phyloP scores from a whole-genome alignment of 345 rosid species.

The Brassica incana region DNA sequence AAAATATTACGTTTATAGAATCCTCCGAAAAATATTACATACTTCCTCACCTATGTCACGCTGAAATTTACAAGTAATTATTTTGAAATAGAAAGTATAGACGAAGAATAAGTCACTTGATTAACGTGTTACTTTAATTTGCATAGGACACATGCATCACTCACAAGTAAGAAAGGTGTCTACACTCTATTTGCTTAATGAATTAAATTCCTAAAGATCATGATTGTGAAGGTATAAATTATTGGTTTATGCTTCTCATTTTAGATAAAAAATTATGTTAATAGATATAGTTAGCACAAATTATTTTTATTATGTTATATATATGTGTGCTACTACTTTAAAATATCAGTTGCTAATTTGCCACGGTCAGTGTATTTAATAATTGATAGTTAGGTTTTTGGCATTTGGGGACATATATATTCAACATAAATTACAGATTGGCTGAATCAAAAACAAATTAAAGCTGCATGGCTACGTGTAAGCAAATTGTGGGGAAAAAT shows the following conservation, averaged over 20 bases:
- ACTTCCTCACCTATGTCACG: too few relatives aligned
- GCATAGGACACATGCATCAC: constrained; percentile 10
- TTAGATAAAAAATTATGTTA: background rate
- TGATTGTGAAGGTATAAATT: too few relatives aligned
- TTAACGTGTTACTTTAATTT: constrained; percentile 16
- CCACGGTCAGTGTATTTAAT: constrained; percentile 1
- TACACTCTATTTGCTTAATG: constrained; percentile 20
- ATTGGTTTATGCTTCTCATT: background rate
- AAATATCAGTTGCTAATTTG: constrained; percentile 26
- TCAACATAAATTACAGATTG: too few relatives aligned
- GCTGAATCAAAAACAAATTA: background rate
- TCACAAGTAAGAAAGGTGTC: constrained; percentile 17
- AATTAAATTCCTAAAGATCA: too few relatives aligned
- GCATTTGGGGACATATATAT: constrained; percentile 5
- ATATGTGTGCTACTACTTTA: too few relatives aligned
- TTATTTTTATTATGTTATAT: too few relatives aligned
- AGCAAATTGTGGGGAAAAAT: background rate
- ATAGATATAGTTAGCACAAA: too few relatives aligned
- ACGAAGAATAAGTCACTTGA: constrained; percentile 1
- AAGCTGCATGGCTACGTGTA: constrained; percentile 30
- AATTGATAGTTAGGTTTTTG: constrained; percentile 25
- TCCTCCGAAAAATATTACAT: too few relatives aligned
- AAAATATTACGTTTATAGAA: too few relatives aligned
- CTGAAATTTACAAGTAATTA: too few relatives aligned
- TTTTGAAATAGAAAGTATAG: background rate